Percentiles rank a stretch among this genome's conserved stretches.
Conservation (phyloP, 306 rosid genomes). For the Cucumis sativus region DNA sequence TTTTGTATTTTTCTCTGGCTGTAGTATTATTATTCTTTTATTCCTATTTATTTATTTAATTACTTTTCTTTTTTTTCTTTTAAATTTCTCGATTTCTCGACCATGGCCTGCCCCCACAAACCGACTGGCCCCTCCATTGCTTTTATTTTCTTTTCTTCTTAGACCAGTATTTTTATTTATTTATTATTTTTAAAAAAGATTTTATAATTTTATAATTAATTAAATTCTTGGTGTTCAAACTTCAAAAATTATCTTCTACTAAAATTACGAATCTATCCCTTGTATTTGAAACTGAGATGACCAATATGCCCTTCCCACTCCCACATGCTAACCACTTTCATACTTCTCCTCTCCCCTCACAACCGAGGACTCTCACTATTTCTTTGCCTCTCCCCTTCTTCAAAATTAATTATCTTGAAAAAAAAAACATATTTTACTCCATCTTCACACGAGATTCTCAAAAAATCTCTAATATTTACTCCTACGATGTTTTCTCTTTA, state of each 20-base stretch:
- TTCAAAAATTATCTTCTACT: not conserved
- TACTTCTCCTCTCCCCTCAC: too few species aligned
- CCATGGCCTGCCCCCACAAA: slow-evolving; percentile 24
- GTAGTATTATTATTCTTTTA: slow-evolving; percentile 9
- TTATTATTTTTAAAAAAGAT: not conserved
- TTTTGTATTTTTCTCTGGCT: slow-evolving; percentile 20
- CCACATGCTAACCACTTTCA: not conserved
- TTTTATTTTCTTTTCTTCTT: slow-evolving; percentile 8
- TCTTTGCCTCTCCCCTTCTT: too few species aligned
- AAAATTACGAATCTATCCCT: not conserved
- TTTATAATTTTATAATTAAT: not conserved
- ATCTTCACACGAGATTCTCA: too few species aligned
- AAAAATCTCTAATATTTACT: too few species aligned
- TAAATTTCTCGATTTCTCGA: slow-evolving; percentile 24
- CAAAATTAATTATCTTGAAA: too few species aligned
- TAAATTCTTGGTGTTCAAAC: not conserved
- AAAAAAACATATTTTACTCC: too few species aligned
- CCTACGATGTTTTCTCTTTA: too few species aligned
- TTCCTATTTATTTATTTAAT: not conserved
- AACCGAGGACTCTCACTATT: too few species aligned
- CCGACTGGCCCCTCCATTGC: slow-evolving; percentile 24
- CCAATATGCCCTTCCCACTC: not conserved
- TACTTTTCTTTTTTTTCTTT: not conserved
- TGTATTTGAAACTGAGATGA: not conserved
- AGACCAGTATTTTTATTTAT: not conserved